Evolutionary conservation across 106 monocot genomes (phyloP).

Genomic region (Dioscorea zingiberensis): DNA sequence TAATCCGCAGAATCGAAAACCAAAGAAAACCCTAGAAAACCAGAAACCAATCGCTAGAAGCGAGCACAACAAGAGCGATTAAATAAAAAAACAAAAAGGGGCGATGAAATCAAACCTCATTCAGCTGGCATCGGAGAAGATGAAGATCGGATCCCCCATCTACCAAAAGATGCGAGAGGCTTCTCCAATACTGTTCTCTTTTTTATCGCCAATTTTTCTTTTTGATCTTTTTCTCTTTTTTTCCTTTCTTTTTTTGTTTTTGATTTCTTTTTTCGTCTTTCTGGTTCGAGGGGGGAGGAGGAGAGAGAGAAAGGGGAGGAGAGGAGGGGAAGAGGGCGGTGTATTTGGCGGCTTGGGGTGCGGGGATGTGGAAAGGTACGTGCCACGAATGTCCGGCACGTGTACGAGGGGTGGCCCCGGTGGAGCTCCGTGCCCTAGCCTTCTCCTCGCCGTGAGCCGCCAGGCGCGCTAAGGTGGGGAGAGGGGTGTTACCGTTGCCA

Average conservation of each 20-base stretch:
- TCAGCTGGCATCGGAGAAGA: no score
- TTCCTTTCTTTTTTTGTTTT: neutral
- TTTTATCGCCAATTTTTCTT: neutral
- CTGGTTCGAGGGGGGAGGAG: neutral
- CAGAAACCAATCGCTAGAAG: no score
- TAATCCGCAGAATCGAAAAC: no score
- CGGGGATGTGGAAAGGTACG: neutral
- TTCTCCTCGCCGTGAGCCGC: no score
- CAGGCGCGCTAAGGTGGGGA: no score
- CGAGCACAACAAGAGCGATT: no score
- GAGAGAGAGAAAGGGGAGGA: neutral
- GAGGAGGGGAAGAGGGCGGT: neutral
- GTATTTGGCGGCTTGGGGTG: conserved; percentile 1
- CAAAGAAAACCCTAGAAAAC: no score
- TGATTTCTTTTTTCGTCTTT: neutral
- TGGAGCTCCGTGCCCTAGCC: neutral
- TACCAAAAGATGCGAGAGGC: no score
- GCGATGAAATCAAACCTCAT: no score
- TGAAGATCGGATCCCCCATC: no score
- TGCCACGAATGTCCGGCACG: neutral
- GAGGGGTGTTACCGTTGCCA: no score
- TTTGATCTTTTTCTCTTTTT: neutral
- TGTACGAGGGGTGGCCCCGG: neutral
- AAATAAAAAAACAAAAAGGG: no score
- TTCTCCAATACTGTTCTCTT: neutral